Percentiles rank a stretch among this genome's conserved stretches.
phyloP scores from a whole-genome alignment of 1,284 basidiomycete species.

The Cutaneotrichosporon sp. region DNA sequence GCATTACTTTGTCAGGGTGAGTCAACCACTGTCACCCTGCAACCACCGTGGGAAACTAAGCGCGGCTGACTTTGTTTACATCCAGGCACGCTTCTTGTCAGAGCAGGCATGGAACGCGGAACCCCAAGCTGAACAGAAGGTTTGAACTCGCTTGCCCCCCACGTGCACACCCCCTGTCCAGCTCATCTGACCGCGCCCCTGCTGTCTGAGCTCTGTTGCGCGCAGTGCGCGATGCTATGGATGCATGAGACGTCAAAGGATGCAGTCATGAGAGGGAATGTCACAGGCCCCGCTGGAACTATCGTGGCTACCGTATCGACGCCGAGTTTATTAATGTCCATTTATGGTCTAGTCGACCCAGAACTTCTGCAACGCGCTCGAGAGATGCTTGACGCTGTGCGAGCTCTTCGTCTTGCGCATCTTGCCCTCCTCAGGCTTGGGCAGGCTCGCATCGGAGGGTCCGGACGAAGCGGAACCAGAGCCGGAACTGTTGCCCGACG shows the following conservation, averaged over 20 bases:
- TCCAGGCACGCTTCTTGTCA: not conserved
- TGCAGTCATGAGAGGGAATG: not conserved
- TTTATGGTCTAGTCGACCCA: slow-evolving; percentile 36
- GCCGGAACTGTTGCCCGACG: slow-evolving; percentile 13
- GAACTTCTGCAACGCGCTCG: slow-evolving; percentile 37
- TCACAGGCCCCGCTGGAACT: not conserved
- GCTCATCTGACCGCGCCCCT: too few relatives aligned
- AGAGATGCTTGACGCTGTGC: slow-evolving; percentile 36
- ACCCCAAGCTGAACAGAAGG: too few relatives aligned
- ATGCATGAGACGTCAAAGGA: slow-evolving; percentile 2
- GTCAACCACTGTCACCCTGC: slow-evolving; percentile 3
- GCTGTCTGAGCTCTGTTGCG: too few relatives aligned
- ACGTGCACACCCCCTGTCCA: too few relatives aligned
- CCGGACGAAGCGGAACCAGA: slow-evolving; percentile 12
- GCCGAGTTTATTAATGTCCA: slow-evolving; percentile 3
- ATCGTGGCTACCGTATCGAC: not conserved
- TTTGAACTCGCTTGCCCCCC: too few relatives aligned
- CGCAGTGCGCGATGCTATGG: not conserved
- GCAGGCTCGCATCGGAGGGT: slow-evolving; percentile 1
- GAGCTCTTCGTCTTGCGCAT: slow-evolving; percentile 31
- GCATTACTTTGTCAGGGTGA: slow-evolving; percentile 4
- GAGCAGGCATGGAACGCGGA: too few relatives aligned
- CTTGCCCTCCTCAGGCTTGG: slow-evolving; percentile 12
- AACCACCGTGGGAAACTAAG: not conserved
- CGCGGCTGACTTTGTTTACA: not conserved